Evolutionary conservation across 768 basidiomycete species (phyloP).

Genomic region (Fomitopsis serialis): DNA sequence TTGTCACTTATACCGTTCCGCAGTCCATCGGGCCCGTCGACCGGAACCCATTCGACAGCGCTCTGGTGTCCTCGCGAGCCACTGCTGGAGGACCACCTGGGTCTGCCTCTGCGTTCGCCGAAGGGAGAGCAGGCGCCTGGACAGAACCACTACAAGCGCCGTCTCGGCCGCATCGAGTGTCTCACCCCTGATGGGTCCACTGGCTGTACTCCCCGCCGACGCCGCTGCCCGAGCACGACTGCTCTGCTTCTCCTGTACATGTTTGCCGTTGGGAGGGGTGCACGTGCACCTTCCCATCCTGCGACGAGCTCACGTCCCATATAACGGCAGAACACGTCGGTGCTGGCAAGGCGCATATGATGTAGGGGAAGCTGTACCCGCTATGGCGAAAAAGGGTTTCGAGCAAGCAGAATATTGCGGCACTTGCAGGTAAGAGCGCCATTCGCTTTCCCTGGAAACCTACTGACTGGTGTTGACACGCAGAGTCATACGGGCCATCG

Average conservation of each 20-base stretch:
- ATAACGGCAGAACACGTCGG: conserved; percentile 75
- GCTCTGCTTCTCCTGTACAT: conserved; percentile 32
- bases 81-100: conserved; percentile 75
- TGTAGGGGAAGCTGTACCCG: conserved; percentile 82
- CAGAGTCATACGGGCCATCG: conserved; percentile 81
- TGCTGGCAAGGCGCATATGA: conserved; percentile 78
- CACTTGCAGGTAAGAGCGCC: conserved; percentile 75
- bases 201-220: conserved; percentile 10
- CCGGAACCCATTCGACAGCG: conserved; percentile 30
- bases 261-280: conserved; percentile 72
- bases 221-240: conserved; percentile 25
- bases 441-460: no score
- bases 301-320: conserved; percentile 74
- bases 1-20: conserved; percentile 49
- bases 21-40: conserved; percentile 39
- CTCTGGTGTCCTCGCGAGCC: conserved; percentile 48
- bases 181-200: neutral
- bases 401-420: conserved; percentile 89
- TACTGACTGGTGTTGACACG: conserved; percentile 31
- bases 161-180: neutral
- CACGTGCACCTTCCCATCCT: conserved; percentile 49
- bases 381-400: conserved; percentile 60
- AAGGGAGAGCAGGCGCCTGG: neutral
- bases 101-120: conserved; percentile 27
- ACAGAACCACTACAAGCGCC: neutral